A percentile compares a stretch with the other conserved stretches of the same genome.
Conservation (phyloP, 2,329 filamentous ascomycete genomes). For the Beauveria bassiana region DNA sequence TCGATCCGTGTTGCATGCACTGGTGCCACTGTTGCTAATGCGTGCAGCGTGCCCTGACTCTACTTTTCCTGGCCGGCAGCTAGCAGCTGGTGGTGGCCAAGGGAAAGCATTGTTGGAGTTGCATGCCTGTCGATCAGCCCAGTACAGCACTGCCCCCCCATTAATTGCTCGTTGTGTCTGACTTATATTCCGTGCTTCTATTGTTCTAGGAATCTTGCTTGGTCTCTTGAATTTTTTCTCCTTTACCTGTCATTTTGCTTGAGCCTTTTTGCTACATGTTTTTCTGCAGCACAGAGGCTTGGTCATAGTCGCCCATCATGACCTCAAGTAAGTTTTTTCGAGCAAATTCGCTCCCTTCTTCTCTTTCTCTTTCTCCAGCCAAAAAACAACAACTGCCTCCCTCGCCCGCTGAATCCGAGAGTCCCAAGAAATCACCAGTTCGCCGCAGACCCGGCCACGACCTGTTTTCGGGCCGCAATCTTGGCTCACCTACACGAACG, state of each 20-base stretch:
- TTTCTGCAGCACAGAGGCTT: conserved; percentile 19
- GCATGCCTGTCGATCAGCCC: conserved; percentile 8
- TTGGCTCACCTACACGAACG: neutral
- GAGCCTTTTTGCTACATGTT: conserved; percentile 9
- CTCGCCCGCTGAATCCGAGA: conserved; percentile 14
- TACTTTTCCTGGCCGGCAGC: neutral
- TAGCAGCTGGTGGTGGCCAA: conserved; percentile 4
- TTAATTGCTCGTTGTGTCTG: neutral
- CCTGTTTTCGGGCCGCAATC: neutral
- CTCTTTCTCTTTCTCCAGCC: conserved; percentile 28
- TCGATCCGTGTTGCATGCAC: neutral
- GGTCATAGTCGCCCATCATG: conserved; percentile 31
- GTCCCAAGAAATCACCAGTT: neutral
- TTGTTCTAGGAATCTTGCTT: conserved; percentile 1
- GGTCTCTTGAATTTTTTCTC: neutral
- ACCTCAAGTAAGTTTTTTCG: conserved; percentile 39
- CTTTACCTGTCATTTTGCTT: conserved; percentile 2
- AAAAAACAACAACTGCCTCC: conserved; percentile 15
- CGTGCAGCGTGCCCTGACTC: neutral
- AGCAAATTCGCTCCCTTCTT: conserved; percentile 25
- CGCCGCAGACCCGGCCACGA: conserved; percentile 10
- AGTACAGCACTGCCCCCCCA: conserved; percentile 2
- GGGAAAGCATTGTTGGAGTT: neutral
- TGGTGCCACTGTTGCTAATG: neutral
- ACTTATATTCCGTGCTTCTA: conserved; percentile 3